Evolutionary conservation across 768 basidiomycete species (phyloP).

Genomic region (Russula dissimulans): DNA sequence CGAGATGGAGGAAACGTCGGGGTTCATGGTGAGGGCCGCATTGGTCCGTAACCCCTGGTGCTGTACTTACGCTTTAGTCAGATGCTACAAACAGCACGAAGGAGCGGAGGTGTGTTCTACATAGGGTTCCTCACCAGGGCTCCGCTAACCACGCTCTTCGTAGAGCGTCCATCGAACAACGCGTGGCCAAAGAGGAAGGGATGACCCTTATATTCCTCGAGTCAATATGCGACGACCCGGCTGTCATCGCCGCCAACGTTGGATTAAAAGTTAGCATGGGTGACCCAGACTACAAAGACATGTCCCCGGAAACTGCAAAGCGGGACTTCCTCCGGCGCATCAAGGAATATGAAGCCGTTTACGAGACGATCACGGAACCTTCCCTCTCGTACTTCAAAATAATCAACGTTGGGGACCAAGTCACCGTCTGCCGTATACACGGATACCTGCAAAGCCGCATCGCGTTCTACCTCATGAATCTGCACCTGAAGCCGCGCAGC

Average conservation of each 20-base stretch:
- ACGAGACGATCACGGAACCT: constrained; percentile 90
- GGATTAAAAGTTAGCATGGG: constrained; percentile 93
- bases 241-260: constrained; percentile 90
- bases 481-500: constrained; percentile 92
- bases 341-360: constrained; percentile 86
- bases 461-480: constrained; percentile 96
- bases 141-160: not conserved
- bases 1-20: constrained; percentile 95
- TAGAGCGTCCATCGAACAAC: constrained; percentile 75
- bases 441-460: constrained; percentile 96
- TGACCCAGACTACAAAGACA: constrained; percentile 95
- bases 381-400: constrained; percentile 87
- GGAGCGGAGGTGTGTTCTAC: constrained; percentile 48
- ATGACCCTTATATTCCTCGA: constrained; percentile 90
- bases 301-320: constrained; percentile 75
- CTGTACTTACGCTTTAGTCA: constrained; percentile 26
- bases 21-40: constrained; percentile 69
- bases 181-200: constrained; percentile 80
- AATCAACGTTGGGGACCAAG: constrained; percentile 86
- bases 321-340: constrained; percentile 88
- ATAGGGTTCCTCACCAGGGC: not conserved
- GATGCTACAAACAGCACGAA: constrained; percentile 95
- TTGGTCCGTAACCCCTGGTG: not conserved
- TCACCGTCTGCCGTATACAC: constrained; percentile 77
- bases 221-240: constrained; percentile 89